Base-by-base conservation (phyloP, 2,329 filamentous ascomycete species). In the Cytospora piceae region DNA sequence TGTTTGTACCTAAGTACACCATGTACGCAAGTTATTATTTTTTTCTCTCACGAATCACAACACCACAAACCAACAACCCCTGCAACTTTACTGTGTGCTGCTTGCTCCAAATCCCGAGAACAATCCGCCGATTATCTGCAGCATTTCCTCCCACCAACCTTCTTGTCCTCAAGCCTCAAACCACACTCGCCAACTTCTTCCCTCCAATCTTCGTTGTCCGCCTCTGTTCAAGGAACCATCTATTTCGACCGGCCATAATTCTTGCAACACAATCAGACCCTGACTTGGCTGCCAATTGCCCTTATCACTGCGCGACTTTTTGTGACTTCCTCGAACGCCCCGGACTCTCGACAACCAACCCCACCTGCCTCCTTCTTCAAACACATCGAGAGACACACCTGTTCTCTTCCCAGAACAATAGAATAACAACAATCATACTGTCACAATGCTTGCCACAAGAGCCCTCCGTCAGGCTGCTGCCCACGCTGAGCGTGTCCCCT, bases 401-500 rank as follows among this genome's bases (percentile, higher is more conserved):
- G 31, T 39, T n/a, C 29, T 24, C n/a, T 31, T n/a, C n/a, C n/a
- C 17, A 3, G 22, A 32, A 34, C 9, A 14, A 20, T 31, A 11
- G 3, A 32, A 20, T 2, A 52, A 17, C n/a, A 57, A 14, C 24
- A 7, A n/a, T 4, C n/a, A 42, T 53, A 53, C 6, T 31, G 6
- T 31, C 69, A 76, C 69, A 70, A 88, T 89, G 86, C 82, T 84
- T 70, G 78, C 83, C 58, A 86, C 86, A 65, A 79, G 80, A 74
- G 79, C 78, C 69, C 81, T 88, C 63, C 85, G 85, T 72, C 85
- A 86, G 79, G 84, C 83, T 71, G 83, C 83, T 70, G 83, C 82
- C 73, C 83, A 84, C 73, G 83, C 83, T 70, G 84, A 87, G 80
- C 85, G 86, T 72, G 82, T 81, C 60, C 87, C 87, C 68, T 76